A percentile compares a stretch with the other conserved stretches of the same genome.
Conservation (phyloP, 2,329 filamentous ascomycete genomes). For the Fusarium redolens region DNA sequence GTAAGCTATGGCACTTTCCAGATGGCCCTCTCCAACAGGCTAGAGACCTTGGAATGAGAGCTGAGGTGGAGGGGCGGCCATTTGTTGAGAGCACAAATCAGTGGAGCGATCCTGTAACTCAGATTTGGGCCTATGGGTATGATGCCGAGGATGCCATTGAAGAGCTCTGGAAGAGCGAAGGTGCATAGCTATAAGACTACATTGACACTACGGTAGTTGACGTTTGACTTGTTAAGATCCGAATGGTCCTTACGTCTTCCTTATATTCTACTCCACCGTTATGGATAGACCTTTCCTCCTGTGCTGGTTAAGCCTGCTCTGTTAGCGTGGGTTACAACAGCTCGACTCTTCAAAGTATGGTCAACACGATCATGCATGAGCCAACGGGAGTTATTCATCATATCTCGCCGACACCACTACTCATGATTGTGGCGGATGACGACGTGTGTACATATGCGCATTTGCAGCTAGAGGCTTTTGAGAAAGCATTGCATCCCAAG, state of each 20-base stretch:
- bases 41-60: conserved; percentile 4
- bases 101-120: conserved; percentile 6
- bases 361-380: background rate
- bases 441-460: background rate
- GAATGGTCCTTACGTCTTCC: fast-evolving
- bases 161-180: background rate
- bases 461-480: background rate
- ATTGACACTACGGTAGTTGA: background rate
- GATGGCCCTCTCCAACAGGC: background rate
- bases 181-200: background rate
- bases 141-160: background rate
- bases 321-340: background rate
- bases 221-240: background rate
- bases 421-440: background rate
- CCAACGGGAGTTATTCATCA: fast-evolving
- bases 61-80: background rate
- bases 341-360: background rate
- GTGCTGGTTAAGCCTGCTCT: background rate
- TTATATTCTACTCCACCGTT: background rate
- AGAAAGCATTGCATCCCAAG: background rate
- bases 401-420: background rate
- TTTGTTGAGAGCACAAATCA: conserved; percentile 15
- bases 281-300: background rate
- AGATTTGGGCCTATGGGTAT: conserved; percentile 12
- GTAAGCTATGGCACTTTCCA: conserved; percentile 7